Percentiles rank a stretch among this genome's conserved stretches.
Evolutionary conservation across 768 basidiomycete genomes (phyloP).

Genomic region (Termitomyces sp.): DNA sequence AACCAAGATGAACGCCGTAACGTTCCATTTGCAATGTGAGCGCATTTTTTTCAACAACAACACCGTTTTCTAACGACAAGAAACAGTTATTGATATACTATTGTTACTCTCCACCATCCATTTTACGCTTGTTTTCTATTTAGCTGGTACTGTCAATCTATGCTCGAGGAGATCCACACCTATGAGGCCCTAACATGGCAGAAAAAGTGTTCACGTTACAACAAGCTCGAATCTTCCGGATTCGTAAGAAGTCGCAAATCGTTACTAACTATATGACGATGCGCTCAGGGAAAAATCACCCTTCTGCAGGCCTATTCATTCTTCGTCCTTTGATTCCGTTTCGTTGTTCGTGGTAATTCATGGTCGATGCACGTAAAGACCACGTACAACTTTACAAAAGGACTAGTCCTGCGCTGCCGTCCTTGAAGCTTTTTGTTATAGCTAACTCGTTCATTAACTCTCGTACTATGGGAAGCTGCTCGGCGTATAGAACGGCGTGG

Average conservation of each 20-base stretch:
- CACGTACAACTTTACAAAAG: neutral
- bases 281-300: too few species aligned
- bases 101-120: neutral
- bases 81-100: neutral
- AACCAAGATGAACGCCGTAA: neutral
- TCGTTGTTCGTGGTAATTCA: neutral
- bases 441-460: neutral
- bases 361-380: neutral
- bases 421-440: neutral
- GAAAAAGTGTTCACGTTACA: neutral
- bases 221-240: neutral
- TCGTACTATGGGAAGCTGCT: neutral
- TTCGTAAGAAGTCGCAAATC: too few species aligned
- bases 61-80: neutral
- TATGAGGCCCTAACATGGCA: neutral
- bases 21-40: neutral
- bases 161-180: neutral
- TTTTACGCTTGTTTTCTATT: neutral
- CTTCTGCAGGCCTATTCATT: too few species aligned
- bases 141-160: neutral
- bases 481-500: too few species aligned
- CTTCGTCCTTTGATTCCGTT: neutral
- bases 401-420: neutral
- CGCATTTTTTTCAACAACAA: neutral
- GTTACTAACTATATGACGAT: too few species aligned